Base-by-base conservation (phyloP, 345 rosid genomes). In the Dipteronia sinensis region DNA sequence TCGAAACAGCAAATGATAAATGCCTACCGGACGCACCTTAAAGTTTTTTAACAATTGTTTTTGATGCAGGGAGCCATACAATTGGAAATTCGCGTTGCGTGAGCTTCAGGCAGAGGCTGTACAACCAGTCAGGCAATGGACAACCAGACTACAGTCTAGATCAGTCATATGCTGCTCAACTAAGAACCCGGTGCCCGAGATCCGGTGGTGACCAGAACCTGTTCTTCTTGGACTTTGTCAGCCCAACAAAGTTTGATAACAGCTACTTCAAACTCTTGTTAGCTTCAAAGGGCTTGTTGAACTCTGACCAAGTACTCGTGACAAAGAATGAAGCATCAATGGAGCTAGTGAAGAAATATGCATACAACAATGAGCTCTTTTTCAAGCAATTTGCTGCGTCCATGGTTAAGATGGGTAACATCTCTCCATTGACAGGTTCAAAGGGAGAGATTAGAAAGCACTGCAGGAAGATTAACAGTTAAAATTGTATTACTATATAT, bases 41-140 rank as follows among this genome's bases (percentile, higher is more conserved):
- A n/a, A n/a, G n/a, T n/a, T n/a, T n/a, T n/a, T n/a, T n/a, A n/a
- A n/a, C 38, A 4, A 31, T 42, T 7, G 34, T 29, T 42, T 79
- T 62, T 53, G 10, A 67, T 49, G n/a, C 81, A 95, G 99, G 99
- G 80, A 92, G 97, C 80, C 99, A 95, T 84, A 93, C 97, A 10
- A 95, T 93, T 0, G 99, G 99, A 80, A 83, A 89, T 82, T 76
- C 98, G 13, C 84, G 96, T 75, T 93, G 99, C 89, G 88, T 93
- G 25, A 87, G 89, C 85, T 95, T 95, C 88, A 89, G 97, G 82
- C 98, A 95, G 87, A 93, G 98, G 70, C 87, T 95, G 12, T 95
- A 93, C 91, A 90, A 92, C 65, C 97, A 90, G 76, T 85, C 89
- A 20, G 98, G 96, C 65, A 90, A 92, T 17, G 95, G 94, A 8